A percentile compares a stretch with the other conserved stretches of the same genome.
These are phyloP conservation scores for Ulota crispa DNA, from an alignment of 225 moss, liverwort and hornwort species.

Conservation along the genomic window DNA sequence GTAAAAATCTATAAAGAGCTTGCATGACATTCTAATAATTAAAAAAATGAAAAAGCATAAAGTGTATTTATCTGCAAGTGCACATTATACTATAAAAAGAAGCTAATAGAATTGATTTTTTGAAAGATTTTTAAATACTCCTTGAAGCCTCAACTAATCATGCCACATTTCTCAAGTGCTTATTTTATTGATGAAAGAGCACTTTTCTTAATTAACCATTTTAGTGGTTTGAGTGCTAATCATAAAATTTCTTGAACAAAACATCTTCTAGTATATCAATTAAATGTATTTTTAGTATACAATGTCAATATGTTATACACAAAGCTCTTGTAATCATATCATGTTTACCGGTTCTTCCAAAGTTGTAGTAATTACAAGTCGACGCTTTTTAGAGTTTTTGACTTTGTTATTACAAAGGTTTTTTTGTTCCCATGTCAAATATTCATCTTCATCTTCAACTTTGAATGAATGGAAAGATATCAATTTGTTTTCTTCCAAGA, in stretches of 20 bases:
- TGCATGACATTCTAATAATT: fast-evolving
- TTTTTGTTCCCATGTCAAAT: not conserved
- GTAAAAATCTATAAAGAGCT: fast-evolving
- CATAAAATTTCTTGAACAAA: not conserved
- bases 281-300: fast-evolving
- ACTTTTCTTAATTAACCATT: too few species aligned
- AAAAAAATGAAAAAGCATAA: fast-evolving
- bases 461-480: not conserved
- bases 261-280: not conserved
- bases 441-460: not conserved
- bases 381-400: conserved; percentile 19
- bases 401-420: fast-evolving
- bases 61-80: too few species aligned
- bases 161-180: too few species aligned
- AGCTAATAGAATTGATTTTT: too few species aligned
- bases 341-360: conserved; percentile 21
- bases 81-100: too few species aligned
- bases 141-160: too few species aligned
- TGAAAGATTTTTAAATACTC: too few species aligned
- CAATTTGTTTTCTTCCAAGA: conserved; percentile 8
- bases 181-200: too few species aligned
- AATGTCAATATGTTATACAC: too few species aligned
- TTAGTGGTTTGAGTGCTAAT: too few species aligned
- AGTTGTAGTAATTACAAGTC: conserved; percentile 38
- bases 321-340: fast-evolving